phyloP scores from a whole-genome alignment of 2,329 filamentous ascomycete species.

The Aplosporella prunicola region DNA sequence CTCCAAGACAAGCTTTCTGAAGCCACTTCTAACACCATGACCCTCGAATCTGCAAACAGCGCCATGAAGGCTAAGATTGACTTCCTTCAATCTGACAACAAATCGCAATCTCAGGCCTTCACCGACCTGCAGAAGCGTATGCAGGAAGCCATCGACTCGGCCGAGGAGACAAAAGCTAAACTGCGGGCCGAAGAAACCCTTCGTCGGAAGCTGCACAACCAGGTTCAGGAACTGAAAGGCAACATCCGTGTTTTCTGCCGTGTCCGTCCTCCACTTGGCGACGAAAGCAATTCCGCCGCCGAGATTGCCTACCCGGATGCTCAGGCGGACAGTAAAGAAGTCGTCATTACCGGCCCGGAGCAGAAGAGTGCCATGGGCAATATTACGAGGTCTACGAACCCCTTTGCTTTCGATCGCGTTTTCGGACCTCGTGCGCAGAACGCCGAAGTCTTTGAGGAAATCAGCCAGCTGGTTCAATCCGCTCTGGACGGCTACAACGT shows the following conservation, averaged over 20 bases:
- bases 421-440: conserved; percentile 74
- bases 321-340: conserved; percentile 76
- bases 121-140: conserved; percentile 71
- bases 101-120: conserved; percentile 80
- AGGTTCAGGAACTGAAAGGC: conserved; percentile 93
- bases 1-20: conserved; percentile 46
- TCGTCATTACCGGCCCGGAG: conserved; percentile 72
- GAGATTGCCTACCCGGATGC: conserved; percentile 70
- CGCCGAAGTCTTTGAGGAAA: conserved; percentile 84
- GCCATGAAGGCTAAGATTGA: conserved; percentile 74
- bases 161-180: conserved; percentile 65
- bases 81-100: conserved; percentile 81
- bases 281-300: conserved; percentile 55
- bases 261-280: conserved; percentile 64
- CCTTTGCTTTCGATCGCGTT: conserved; percentile 88
- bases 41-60: conserved; percentile 64
- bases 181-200: conserved; percentile 85
- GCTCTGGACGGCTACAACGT: conserved; percentile 97
- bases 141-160: conserved; percentile 63
- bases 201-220: conserved; percentile 87
- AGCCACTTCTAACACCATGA: conserved; percentile 31
- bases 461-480: conserved; percentile 91
- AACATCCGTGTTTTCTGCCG: conserved; percentile 98
- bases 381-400: conserved; percentile 66
- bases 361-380: conserved; percentile 73